Conservation (phyloP, 177 flowering plant genomes). For the Vitis hybrid region DNA sequence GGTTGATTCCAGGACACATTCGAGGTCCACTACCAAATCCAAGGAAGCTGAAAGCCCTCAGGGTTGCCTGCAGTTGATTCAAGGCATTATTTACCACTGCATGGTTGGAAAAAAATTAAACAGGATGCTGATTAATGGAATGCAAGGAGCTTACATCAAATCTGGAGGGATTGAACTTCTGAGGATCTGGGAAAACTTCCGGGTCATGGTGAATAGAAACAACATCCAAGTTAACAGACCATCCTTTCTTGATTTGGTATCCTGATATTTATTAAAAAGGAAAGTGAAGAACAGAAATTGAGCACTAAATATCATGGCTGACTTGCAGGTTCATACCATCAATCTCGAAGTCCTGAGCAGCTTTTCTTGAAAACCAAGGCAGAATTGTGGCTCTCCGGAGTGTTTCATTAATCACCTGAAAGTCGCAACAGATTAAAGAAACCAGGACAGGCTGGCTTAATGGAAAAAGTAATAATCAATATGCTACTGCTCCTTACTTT, state of each 20-base stretch:
- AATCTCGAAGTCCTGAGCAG: conserved; percentile 63
- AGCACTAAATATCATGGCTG: neutral
- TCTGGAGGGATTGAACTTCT: conserved; percentile 62
- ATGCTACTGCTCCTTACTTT: conserved; percentile 38
- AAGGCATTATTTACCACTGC: neutral
- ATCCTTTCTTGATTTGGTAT: conserved; percentile 56
- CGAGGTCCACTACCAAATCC: conserved; percentile 69
- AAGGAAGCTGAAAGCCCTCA: conserved; percentile 54
- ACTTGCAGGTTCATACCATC: conserved; percentile 33
- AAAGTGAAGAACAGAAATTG: neutral
- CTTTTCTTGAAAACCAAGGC: conserved; percentile 74
- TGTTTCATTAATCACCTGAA: conserved; percentile 62
- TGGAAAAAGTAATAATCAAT: neutral
- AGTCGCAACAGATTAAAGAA: conserved; percentile 3
- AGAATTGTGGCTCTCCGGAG: conserved; percentile 60
- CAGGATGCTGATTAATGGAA: neutral
- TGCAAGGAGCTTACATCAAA: conserved; percentile 44
- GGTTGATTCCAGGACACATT: conserved; percentile 68
- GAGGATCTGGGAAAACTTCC: conserved; percentile 40
- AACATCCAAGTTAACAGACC: conserved; percentile 69
- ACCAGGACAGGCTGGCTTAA: neutral
- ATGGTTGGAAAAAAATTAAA: neutral
- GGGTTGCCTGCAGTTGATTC: conserved; percentile 39
- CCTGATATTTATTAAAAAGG: conserved; percentile 29
- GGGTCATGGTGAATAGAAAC: conserved; percentile 70